Evolutionary conservation across 768 basidiomycete genomes (phyloP).

Genomic region (Dioszegia hungarica): DNA sequence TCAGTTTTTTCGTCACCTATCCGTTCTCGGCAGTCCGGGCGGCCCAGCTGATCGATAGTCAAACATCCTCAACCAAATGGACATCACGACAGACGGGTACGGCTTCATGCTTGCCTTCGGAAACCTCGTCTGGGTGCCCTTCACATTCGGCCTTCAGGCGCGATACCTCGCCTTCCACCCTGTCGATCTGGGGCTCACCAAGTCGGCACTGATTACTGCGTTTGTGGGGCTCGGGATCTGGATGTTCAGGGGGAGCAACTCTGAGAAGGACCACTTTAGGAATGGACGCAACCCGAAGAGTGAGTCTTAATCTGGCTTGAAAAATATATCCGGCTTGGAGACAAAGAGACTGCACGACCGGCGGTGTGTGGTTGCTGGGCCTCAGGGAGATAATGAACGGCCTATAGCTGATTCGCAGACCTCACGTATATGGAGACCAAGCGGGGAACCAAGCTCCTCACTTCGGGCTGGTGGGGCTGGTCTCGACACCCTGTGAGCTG

Average conservation of each 20-base stretch:
- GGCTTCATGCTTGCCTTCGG: slow-evolving; percentile 97
- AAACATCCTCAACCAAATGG: slow-evolving; percentile 90
- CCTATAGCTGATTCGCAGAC: slow-evolving; percentile 53
- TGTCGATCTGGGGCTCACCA: slow-evolving; percentile 65
- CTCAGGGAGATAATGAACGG: too few relatives aligned
- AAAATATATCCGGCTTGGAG: too few relatives aligned
- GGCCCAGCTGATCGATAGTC: slow-evolving; percentile 54
- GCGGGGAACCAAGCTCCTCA: slow-evolving; percentile 82
- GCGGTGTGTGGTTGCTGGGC: too few relatives aligned
- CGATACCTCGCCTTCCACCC: slow-evolving; percentile 90
- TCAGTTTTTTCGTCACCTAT: slow-evolving; percentile 45
- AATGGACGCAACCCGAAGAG: slow-evolving; percentile 92
- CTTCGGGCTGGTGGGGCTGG: slow-evolving; percentile 94
- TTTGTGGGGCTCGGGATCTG: slow-evolving; percentile 68
- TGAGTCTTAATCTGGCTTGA: too few relatives aligned
- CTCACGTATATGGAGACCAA: slow-evolving; percentile 72
- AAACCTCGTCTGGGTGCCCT: slow-evolving; percentile 89
- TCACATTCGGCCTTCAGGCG: slow-evolving; percentile 87
- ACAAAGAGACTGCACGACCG: too few relatives aligned
- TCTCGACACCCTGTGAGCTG: slow-evolving; percentile 69
- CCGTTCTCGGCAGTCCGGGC: not conserved
- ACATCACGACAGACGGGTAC: slow-evolving; percentile 95
- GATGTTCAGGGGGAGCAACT: slow-evolving; percentile 83
- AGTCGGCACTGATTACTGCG: slow-evolving; percentile 57
- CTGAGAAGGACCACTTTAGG: slow-evolving; percentile 92